Evolutionary conservation across 371 early-diverging fungal species (phyloP).

Genomic region (Mortierella sp.): DNA sequence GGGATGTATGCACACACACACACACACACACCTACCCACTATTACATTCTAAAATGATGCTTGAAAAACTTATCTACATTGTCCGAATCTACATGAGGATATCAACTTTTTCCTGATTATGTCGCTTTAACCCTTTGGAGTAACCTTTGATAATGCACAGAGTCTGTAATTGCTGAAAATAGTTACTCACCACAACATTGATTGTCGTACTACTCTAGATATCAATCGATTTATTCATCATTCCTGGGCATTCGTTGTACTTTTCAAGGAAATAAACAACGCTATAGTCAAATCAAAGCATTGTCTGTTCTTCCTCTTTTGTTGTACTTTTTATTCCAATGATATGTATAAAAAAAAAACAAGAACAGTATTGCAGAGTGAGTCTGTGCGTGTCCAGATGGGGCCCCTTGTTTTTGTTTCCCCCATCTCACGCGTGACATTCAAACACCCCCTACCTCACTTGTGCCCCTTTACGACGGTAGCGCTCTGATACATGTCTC

Average conservation of each 20-base stretch:
- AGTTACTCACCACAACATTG: background rate
- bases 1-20: background rate
- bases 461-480: background rate
- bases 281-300: slow-evolving; percentile 7
- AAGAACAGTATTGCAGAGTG: background rate
- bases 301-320: no score
- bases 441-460: background rate
- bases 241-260: slow-evolving; percentile 30
- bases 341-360: no score
- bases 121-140: background rate
- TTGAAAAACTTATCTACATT: slow-evolving; percentile 65
- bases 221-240: slow-evolving; percentile 19
- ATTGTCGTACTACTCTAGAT: slow-evolving; percentile 3
- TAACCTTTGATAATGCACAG: background rate
- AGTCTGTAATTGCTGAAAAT: background rate
- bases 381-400: slow-evolving; percentile 1
- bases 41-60: slow-evolving; percentile 42
- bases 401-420: background rate
- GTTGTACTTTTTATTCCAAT: background rate
- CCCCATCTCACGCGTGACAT: background rate
- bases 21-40: background rate
- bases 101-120: slow-evolving; percentile 30
- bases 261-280: slow-evolving; percentile 30
- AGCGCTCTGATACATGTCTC: background rate
- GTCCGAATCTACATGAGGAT: slow-evolving; percentile 56